These are phyloP conservation scores for Eucalyptus curtisii DNA, from an alignment of 345 rosid species.

Conservation along the genomic window DNA sequence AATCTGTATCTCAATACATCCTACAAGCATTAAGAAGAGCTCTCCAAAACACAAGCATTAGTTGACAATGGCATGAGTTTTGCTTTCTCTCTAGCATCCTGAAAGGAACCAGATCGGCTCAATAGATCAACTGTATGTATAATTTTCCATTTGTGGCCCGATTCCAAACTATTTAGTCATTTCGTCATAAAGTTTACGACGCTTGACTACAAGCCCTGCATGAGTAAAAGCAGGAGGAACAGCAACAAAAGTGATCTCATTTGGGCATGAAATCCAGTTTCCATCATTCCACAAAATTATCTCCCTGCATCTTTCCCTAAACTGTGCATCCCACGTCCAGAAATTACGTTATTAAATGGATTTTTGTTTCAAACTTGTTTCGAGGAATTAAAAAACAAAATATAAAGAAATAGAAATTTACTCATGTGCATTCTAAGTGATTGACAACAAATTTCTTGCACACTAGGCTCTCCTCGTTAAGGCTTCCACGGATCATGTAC, in stretches of 20 bases:
- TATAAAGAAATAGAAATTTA: too few relatives aligned
- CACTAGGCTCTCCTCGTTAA: constrained; percentile 24
- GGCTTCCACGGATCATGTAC: constrained; percentile 55
- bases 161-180: constrained; percentile 26
- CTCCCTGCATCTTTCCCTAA: constrained; percentile 34
- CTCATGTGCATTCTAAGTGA: not conserved
- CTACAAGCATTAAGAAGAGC: constrained; percentile 66
- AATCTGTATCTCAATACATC: constrained; percentile 42
- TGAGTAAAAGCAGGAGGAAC: constrained; percentile 78
- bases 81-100: constrained; percentile 52
- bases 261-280: constrained; percentile 29
- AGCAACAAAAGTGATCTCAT: constrained; percentile 56
- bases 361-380: not conserved
- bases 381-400: not conserved
- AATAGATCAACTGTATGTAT: constrained; percentile 69
- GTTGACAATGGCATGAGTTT: constrained; percentile 55
- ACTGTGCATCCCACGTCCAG: constrained; percentile 58
- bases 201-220: constrained; percentile 53
- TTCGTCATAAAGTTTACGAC: constrained; percentile 25
- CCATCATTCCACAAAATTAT: constrained; percentile 38
- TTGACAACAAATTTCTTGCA: constrained; percentile 29
- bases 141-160: constrained; percentile 53
- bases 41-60: constrained; percentile 49
- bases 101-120: constrained; percentile 50
- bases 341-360: too few relatives aligned